Percentiles rank a stretch among this genome's conserved stretches.
phyloP scores from a whole-genome alignment of 1,139 yeast species.

The Candida sp. region DNA sequence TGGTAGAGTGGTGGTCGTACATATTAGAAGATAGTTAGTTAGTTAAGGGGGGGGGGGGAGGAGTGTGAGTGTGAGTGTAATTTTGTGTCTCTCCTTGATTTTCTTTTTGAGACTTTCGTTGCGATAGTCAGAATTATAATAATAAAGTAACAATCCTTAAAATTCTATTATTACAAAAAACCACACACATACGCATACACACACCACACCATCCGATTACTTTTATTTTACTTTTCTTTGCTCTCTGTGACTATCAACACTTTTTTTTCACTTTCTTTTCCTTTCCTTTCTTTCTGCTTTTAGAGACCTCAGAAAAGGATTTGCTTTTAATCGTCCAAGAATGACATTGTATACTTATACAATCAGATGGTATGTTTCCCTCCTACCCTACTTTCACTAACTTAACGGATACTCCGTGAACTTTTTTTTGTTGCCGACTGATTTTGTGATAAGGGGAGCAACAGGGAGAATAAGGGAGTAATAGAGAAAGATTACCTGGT shows the following conservation, averaged over 20 bases:
- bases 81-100: too few relatives aligned
- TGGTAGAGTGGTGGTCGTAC: too few relatives aligned
- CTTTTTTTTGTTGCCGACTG: not conserved
- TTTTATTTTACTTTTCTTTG: not conserved
- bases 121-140: not conserved
- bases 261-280: not conserved
- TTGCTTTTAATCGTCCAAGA: conserved; percentile 1
- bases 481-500: too few relatives aligned
- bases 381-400: not conserved
- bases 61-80: too few relatives aligned
- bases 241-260: not conserved
- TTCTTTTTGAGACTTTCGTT: not conserved
- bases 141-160: not conserved
- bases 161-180: not conserved
- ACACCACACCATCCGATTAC: not conserved
- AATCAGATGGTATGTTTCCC: conserved; percentile 20
- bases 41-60: too few relatives aligned
- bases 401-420: too few relatives aligned
- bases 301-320: not conserved
- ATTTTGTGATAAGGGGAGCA: conserved; percentile 4
- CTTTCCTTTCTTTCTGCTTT: not conserved
- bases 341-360: conserved; percentile 19
- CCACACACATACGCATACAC: not conserved
- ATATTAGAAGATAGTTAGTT: too few relatives aligned
- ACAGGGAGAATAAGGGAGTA: not conserved